Evolutionary conservation across 495 filamentous ascomycete species (phyloP).

Genomic region (Elasticomyces elasticus): DNA sequence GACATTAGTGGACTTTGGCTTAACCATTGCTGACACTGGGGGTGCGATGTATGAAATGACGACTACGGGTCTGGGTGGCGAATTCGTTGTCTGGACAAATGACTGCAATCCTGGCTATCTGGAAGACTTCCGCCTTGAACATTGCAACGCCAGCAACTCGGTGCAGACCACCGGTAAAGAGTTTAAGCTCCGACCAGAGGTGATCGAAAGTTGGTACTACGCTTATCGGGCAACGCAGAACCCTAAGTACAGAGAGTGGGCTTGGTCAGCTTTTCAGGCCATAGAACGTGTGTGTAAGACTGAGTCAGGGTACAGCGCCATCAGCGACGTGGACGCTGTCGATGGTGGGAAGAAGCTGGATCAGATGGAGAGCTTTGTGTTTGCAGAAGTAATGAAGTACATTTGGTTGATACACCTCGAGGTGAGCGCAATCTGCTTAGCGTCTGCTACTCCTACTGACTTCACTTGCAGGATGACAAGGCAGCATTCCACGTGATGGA

Average conservation of each 20-base stretch:
- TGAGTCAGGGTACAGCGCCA: conserved; percentile 8
- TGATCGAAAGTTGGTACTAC: conserved; percentile 20
- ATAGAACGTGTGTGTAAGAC: conserved; percentile 7
- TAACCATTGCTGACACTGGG: conserved; percentile 28
- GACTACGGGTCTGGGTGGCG: conserved; percentile 3
- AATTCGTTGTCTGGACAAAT: conserved; percentile 2
- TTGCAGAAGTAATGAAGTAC: conserved; percentile 19
- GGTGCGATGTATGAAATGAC: conserved; percentile 11
- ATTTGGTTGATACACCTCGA: conserved; percentile 13
- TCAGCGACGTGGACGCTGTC: conserved; percentile 12
- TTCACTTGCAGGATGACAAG: background rate
- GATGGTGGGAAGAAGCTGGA: conserved; percentile 15
- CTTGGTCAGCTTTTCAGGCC: conserved; percentile 14
- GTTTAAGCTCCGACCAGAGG: conserved; percentile 18
- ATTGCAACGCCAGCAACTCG: conserved; percentile 2
- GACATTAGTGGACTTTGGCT: conserved; percentile 63
- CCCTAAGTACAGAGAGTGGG: conserved; percentile 17
- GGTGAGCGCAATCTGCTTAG: conserved; percentile 4
- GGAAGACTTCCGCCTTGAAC: background rate
- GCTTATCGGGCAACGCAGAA: conserved; percentile 19
- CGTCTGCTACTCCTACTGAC: too few species aligned
- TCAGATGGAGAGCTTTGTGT: conserved; percentile 13
- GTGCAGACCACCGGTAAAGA: conserved; percentile 4
- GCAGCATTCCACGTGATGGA: conserved; percentile 6
- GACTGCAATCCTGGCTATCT: background rate